Evolutionary conservation across 139 green algal species (phyloP).

Genomic region (Coelastrella sp.): DNA sequence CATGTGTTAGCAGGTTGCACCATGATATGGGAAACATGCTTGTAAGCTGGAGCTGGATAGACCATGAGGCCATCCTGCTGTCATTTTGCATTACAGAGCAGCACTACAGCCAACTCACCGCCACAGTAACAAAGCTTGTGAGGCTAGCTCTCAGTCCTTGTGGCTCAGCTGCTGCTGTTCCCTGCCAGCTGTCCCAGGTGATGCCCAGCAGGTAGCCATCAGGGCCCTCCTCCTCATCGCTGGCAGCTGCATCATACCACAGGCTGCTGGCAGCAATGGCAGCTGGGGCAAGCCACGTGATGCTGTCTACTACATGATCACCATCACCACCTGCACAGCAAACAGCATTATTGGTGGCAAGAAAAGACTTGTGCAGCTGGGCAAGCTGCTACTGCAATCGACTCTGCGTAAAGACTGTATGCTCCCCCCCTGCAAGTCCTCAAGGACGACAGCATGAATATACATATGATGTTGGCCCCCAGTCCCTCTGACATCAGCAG

Average conservation of each 20-base stretch:
- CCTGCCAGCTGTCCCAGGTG: slow-evolving; percentile 27
- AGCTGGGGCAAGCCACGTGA: slow-evolving; percentile 8
- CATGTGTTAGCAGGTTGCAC: neutral
- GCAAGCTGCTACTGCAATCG: too few relatives aligned
- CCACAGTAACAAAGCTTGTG: slow-evolving; percentile 23
- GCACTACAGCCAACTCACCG: slow-evolving; percentile 12
- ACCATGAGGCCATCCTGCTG: neutral
- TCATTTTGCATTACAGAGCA: neutral
- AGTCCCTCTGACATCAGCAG: too few relatives aligned
- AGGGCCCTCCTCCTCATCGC: slow-evolving; percentile 4
- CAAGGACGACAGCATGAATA: too few relatives aligned
- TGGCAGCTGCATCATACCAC: slow-evolving; percentile 16
- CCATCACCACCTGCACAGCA: slow-evolving; percentile 22
- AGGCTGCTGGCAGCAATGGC: slow-evolving; percentile 19
- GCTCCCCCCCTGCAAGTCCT: too few relatives aligned
- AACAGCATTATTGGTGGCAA: too few relatives aligned
- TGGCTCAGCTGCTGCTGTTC: slow-evolving; percentile 22
- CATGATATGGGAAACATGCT: neutral
- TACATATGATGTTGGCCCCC: too few relatives aligned
- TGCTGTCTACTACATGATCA: slow-evolving; percentile 17
- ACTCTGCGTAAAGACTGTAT: too few relatives aligned
- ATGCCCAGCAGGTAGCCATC: slow-evolving; percentile 38
- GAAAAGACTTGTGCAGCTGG: too few relatives aligned
- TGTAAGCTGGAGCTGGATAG: neutral
- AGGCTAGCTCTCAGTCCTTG: slow-evolving; percentile 2